Evolutionary conservation across 148 eudicot species (phyloP), one percentile per base, ranked within the genome.

Genomic region (Rhododendron ferrugineum): DNA sequence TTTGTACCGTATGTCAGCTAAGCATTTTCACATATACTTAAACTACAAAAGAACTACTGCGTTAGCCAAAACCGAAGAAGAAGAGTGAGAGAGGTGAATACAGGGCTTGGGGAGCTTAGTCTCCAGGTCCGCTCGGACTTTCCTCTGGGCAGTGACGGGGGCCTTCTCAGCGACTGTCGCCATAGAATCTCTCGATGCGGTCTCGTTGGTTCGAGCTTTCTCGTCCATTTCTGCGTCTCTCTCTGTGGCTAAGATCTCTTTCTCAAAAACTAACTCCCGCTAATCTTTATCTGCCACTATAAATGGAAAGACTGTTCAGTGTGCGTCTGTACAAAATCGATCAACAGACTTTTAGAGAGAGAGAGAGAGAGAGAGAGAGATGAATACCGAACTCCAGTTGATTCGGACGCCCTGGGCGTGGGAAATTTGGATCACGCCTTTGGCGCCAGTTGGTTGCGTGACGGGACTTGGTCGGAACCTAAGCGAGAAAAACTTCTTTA

Each of bases 41-140:
- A 68, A 68, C 34, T 3, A 28, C 37, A 28, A 30, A n/a, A 3
- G 3, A 60, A 66, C 73, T 66, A 26, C 30, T 26, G 32, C 11
- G 13, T 11, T 2, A 68, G 74, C 18, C 74, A 34, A 79, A 14
- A 76, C 5, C 2, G 11, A 40, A 40, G 28, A 77, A 10, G 30
- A 42, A 77, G 80, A 75, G 6, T 37, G 49, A 75, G 47, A 56
- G n/a, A 30, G 26, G 32, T 18, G 37, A 72, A 42, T 84, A 90
- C 91, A 90, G 9, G 90, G 91, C 72, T 90, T 90, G 54, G 90
- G 89, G 82, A 90, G 90, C 76, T 64, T 86, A 32, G 88, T 22
- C 30, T 90, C 90, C 8, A 90, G 79, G 79, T 88, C 91, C 2
- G 62, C 46, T 23, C 47, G 76, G 34, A 88, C 85, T 37, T 80